phyloP scores from a whole-genome alignment of 139 green algal species.

The Micractinium conductrix region DNA sequence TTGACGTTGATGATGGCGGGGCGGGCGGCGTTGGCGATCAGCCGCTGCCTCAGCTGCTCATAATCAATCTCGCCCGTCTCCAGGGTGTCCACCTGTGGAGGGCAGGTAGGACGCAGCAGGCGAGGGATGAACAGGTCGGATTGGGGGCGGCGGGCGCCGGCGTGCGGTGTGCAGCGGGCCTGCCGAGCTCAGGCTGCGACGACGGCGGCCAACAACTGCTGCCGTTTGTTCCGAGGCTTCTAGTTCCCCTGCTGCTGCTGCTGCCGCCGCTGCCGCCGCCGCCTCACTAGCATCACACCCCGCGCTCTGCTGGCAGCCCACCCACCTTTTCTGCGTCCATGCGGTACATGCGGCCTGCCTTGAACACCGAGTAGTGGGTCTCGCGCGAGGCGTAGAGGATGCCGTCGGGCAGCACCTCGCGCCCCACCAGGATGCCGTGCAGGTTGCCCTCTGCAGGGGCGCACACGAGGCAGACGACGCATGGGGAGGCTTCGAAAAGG shows the following conservation, averaged over 20 bases:
- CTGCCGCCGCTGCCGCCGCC: too few relatives aligned
- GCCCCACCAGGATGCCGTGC: conserved; percentile 94
- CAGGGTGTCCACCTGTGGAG: conserved; percentile 60
- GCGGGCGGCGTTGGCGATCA: conserved; percentile 71
- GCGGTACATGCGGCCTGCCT: conserved; percentile 96
- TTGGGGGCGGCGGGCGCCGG: too few relatives aligned
- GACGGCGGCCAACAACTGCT: too few relatives aligned
- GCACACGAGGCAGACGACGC: too few relatives aligned
- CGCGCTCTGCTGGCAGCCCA: too few relatives aligned
- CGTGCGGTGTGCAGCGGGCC: too few relatives aligned
- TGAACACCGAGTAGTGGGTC: conserved; percentile 98
- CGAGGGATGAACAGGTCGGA: not conserved
- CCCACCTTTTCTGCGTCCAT: conserved; percentile 90
- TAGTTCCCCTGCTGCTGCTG: too few relatives aligned
- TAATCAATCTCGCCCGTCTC: conserved; percentile 95
- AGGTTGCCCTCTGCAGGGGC: conserved; percentile 89
- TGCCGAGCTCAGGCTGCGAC: too few relatives aligned
- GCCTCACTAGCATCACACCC: too few relatives aligned
- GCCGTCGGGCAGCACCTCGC: conserved; percentile 88
- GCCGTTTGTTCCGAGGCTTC: too few relatives aligned
- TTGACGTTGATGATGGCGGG: conserved; percentile 99
- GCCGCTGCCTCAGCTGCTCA: conserved; percentile 65
- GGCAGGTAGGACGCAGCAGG: not conserved
- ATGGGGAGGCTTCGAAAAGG: too few relatives aligned
- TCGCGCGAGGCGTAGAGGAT: conserved; percentile 92